These are phyloP conservation scores for Priceomyces fermenticarens DNA, from an alignment of 805 yeast genomes.

Conservation along the genomic window DNA sequence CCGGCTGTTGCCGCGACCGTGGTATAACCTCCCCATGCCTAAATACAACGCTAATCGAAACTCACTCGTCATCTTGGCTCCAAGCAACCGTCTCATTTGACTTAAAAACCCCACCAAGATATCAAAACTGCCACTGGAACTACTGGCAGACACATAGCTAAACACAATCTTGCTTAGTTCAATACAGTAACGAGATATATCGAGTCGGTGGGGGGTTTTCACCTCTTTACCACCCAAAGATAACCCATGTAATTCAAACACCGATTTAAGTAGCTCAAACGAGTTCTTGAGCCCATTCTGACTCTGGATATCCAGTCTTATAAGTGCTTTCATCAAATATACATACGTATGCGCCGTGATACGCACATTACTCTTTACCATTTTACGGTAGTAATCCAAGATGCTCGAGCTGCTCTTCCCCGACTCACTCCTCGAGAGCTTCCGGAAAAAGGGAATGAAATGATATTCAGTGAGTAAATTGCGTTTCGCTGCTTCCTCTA, in stretches of 20 bases:
- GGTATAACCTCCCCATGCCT: constrained; percentile 29
- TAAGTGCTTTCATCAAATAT: constrained; percentile 27
- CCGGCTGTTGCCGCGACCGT: constrained; percentile 17
- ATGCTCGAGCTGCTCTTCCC: constrained; percentile 20
- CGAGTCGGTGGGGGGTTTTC: constrained; percentile 3
- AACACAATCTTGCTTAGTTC: constrained; percentile 25
- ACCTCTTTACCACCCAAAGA: constrained; percentile 6
- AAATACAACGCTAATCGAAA: constrained; percentile 22
- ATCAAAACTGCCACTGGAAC: constrained; percentile 14
- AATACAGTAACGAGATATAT: constrained; percentile 14
- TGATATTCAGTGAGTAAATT: constrained; percentile 21
- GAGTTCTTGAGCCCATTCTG: constrained; percentile 14
- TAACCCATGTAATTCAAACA: constrained; percentile 32
- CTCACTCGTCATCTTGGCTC: constrained; percentile 16
- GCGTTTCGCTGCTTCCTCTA: constrained; percentile 14
- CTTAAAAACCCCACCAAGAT: constrained; percentile 27
- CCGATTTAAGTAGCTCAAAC: constrained; percentile 17
- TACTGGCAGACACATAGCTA: constrained; percentile 17
- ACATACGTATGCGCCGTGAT: constrained; percentile 28
- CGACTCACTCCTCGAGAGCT: constrained; percentile 13
- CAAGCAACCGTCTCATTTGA: constrained; percentile 21
- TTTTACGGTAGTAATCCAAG: constrained; percentile 29
- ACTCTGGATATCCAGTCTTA: constrained; percentile 14
- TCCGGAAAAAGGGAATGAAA: constrained; percentile 28
- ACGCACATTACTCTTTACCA: constrained; percentile 24